Evolutionary conservation across 331 rosid genomes (phyloP), one percentile per base, ranked within the genome.

Genomic region (Cydonia oblonga): DNA sequence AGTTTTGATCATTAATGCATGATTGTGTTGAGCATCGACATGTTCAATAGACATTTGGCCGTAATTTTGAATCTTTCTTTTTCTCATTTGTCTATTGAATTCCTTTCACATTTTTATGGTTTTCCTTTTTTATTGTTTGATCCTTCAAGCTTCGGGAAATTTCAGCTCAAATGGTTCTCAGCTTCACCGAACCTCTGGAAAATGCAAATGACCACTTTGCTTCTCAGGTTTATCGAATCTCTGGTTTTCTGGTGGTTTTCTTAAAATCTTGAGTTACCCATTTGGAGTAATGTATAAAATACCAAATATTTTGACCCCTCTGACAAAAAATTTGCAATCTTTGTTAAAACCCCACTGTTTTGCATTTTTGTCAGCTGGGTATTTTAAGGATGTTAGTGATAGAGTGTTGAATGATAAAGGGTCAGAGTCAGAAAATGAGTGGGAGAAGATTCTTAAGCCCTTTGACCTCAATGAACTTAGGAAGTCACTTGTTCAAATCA

Each of bases 371-470:
- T 68, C 86, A 22, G 64, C 70, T 72, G 66, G 81, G 73, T 54
- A 30, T 69, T 63, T 53, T 33, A 68, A 25, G 24, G 61, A 65
- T 80, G 4, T 64, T 49, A 19, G 69, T 64, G 61, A 66, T 64
- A 20, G 40, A 28, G 56, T 58, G 11, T 52, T 59, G 57, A 65
- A 32, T 58, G 72, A 53, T 22, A 52, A 66, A 68, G 87, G 74
- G 18, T 61, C 82, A 13, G 96, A 86, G 69, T 84, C 83, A 40
- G 97, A 84, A 73, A 85, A 81, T 1, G 95, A 91, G 69, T 90
- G 98, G 98, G 96, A 85, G 76, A 90, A 76, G 73, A 70, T 93
- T 25, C 89, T 89, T 40, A 84, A 86, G 79, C 98, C 97, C n/a
- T 93, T 86, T 71, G 96, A 84, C 82, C 87, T 89, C 44, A 76